These are phyloP conservation scores for Cudoniella acicularis DNA, from an alignment of 495 filamentous ascomycete species.

Conservation along the genomic window DNA sequence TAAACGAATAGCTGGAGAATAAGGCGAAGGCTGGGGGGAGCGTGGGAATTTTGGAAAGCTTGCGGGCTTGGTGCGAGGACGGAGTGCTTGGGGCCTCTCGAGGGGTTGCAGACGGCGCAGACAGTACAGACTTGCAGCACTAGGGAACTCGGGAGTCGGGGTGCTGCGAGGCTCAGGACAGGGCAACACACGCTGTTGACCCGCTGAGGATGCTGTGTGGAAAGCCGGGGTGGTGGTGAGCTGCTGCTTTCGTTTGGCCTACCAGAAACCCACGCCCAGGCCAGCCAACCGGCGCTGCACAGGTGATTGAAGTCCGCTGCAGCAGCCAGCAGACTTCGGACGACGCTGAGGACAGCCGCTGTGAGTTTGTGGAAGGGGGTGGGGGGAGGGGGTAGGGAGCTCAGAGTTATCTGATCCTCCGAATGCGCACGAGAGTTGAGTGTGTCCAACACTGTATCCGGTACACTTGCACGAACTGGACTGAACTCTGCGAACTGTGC, in stretches of 20 bases:
- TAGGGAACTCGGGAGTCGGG: neutral
- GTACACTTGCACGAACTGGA: neutral
- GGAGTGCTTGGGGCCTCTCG: conserved; percentile 12
- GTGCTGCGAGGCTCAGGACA: neutral
- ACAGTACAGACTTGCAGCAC: neutral
- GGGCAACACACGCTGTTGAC: neutral
- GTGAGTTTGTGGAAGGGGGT: too few species aligned
- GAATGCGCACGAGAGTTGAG: too few species aligned
- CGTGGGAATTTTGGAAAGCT: conserved; percentile 28
- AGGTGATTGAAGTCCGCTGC: neutral
- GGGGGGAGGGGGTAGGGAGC: too few species aligned
- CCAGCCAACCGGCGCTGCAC: neutral
- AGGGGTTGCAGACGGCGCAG: neutral
- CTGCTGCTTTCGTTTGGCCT: neutral
- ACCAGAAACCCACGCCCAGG: too few species aligned
- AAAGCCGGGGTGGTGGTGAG: neutral
- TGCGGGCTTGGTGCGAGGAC: conserved; percentile 25
- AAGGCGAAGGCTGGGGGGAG: conserved; percentile 45
- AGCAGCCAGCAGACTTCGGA: neutral
- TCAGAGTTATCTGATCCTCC: too few species aligned
- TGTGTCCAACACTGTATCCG: too few species aligned
- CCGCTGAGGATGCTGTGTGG: neutral
- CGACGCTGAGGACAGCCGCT: neutral
- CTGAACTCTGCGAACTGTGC: neutral
- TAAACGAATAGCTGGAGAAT: conserved; percentile 42